Evolutionary conservation across 1,284 basidiomycete species (phyloP), one percentile per base, ranked within the genome.

Genomic region (Irpex lacteus): DNA sequence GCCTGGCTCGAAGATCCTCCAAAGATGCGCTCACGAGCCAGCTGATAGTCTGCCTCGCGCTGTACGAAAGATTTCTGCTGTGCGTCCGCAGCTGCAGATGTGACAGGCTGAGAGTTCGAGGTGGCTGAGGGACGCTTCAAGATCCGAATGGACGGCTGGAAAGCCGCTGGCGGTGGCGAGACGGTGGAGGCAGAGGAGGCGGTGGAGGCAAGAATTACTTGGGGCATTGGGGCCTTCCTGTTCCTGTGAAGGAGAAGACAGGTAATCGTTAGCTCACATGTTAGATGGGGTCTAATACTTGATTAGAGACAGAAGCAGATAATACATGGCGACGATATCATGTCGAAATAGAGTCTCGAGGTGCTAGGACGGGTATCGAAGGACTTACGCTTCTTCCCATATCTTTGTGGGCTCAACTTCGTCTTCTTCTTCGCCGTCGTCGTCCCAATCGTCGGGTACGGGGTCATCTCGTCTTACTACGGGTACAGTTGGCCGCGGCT

Each of bases 361-460:
- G n/a, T 15, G 50, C 6, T 19, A 37, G 60, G 11, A 5, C 13
- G 59, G 15, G 38, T 19, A 44, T 50, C 55, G 59, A 18, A 19
- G n/a, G 32, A 76, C 81, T 75, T 68, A 83, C 82, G 82, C 81
- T 65, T 78, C 74, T 63, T 80, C 77, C 82, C 82, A 83, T 44
- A 84, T 67, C 55, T 69, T 72, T 66, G 71, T 72, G 11, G 72
- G 77, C 47, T 77, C 76, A 44, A 76, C 71, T 13, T 70, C 71
- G 11, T 69, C 70, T 6, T 72, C 73, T 37, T 69, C 72, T 0
- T 79, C 74, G 4, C 75, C 77, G 1, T 78, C 75, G 40, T 82
- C 81, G 13, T 82, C 82, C 82, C 82, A 83, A 65, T 79, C 80
- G 57, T 81, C 80, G 15, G 73, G 74, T 15, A 81, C 73, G 21